Percentiles rank a stretch among this genome's conserved stretches.
Conservation (phyloP, 495 filamentous ascomycete genomes). For the Annulohypoxylon bovei region DNA sequence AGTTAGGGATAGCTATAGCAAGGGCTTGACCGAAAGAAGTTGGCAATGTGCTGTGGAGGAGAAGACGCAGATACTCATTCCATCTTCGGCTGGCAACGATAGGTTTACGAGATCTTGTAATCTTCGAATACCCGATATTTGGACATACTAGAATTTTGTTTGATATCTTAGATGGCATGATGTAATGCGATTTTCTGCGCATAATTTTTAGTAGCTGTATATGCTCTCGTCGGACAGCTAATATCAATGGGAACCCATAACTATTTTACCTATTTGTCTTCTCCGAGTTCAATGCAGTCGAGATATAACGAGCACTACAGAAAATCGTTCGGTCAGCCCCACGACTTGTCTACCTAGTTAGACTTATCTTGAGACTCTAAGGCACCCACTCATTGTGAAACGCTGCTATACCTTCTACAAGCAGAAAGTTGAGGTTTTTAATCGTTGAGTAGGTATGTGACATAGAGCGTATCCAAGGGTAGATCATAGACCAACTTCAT, state of each 20-base stretch:
- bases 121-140: slow-evolving; percentile 21
- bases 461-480: too few species aligned
- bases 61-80: slow-evolving; percentile 12
- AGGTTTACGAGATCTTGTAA: slow-evolving; percentile 22
- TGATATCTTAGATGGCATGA: slow-evolving; percentile 6
- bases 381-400: too few species aligned
- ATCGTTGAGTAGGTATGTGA: too few species aligned
- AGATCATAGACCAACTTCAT: too few species aligned
- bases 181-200: neutral
- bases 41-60: neutral
- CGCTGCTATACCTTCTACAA: too few species aligned
- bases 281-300: too few species aligned
- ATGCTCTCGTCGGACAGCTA: neutral
- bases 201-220: neutral
- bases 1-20: neutral
- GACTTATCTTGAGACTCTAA: too few species aligned
- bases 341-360: too few species aligned
- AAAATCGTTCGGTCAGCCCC: too few species aligned
- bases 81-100: slow-evolving; percentile 35
- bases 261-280: too few species aligned
- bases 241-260: neutral
- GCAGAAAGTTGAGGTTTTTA: too few species aligned
- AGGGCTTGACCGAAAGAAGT: neutral
- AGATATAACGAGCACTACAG: neutral
- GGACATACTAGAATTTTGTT: slow-evolving; percentile 6